phyloP scores from a whole-genome alignment of 139 green algal genomes.

The Asterochloris sp. region DNA sequence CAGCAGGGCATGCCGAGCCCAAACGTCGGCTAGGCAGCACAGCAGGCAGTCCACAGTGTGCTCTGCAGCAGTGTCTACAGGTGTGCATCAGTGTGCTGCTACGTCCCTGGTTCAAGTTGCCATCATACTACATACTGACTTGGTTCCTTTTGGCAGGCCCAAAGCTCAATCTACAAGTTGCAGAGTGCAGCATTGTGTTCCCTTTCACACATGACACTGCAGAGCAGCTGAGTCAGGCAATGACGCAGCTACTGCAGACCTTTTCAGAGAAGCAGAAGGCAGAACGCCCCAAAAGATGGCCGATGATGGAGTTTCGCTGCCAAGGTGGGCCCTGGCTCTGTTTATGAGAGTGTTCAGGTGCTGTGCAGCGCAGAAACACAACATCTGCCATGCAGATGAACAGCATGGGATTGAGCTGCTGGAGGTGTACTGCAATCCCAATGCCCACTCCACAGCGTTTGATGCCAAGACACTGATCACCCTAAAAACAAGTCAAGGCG shows the following conservation, averaged over 20 bases:
- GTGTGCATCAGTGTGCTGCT: too few relatives aligned
- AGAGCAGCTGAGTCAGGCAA: conserved; percentile 31
- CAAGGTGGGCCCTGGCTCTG: conserved; percentile 10
- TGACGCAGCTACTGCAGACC: conserved; percentile 57
- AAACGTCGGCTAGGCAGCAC: too few relatives aligned
- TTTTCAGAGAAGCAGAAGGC: conserved; percentile 69
- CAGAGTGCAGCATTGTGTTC: conserved; percentile 50
- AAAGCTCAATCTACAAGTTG: conserved; percentile 37
- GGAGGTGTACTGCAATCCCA: conserved; percentile 82
- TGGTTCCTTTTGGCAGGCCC: neutral
- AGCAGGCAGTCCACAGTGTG: too few relatives aligned
- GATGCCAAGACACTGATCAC: conserved; percentile 72
- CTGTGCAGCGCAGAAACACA: neutral
- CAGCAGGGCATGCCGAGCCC: too few relatives aligned
- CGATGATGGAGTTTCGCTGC: conserved; percentile 51
- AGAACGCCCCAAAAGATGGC: conserved; percentile 52
- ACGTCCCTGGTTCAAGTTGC: too few relatives aligned
- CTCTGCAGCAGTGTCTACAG: too few relatives aligned
- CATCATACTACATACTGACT: neutral
- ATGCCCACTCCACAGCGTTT: conserved; percentile 66
- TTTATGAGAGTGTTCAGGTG: neutral
- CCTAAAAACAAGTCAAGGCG: conserved; percentile 34
- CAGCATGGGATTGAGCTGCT: conserved; percentile 31
- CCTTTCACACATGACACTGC: conserved; percentile 41
- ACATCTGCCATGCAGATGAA: neutral